These are phyloP conservation scores for Pulveroboletus sp. DNA, from an alignment of 768 basidiomycete species.

Conservation along the genomic window DNA sequence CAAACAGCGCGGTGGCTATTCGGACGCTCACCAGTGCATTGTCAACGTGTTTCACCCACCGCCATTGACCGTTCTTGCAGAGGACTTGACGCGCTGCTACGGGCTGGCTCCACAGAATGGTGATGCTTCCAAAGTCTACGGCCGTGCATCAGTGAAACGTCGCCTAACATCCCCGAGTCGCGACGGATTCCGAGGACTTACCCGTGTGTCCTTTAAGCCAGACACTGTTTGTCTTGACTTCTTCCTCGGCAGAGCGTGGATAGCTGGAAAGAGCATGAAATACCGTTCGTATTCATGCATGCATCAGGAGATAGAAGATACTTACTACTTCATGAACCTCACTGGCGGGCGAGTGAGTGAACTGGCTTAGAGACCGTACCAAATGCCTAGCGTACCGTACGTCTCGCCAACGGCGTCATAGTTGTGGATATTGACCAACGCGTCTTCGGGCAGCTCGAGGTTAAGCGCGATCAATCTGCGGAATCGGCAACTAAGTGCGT, in stretches of 20 bases:
- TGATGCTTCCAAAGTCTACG: slow-evolving; percentile 48
- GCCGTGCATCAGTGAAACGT: not conserved
- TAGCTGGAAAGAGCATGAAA: slow-evolving; percentile 32
- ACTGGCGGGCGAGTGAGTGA: slow-evolving; percentile 32
- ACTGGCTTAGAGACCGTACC: not conserved
- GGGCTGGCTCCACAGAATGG: slow-evolving; percentile 59
- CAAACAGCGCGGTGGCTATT: not conserved
- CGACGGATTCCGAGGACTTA: slow-evolving; percentile 11
- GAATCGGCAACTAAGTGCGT: not conserved
- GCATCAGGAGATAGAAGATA: not conserved
- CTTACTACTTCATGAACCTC: slow-evolving; percentile 65
- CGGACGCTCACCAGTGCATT: slow-evolving; percentile 44
- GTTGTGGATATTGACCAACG: slow-evolving; percentile 42
- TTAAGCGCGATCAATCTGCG: slow-evolving; percentile 46
- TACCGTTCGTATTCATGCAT: not conserved
- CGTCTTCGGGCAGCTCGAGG: slow-evolving; percentile 52
- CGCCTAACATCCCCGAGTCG: too few relatives aligned
- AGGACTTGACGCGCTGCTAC: slow-evolving; percentile 55
- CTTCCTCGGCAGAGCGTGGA: slow-evolving; percentile 47
- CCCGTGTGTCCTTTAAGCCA: slow-evolving; percentile 62
- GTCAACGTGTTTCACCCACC: slow-evolving; percentile 54
- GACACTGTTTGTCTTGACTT: slow-evolving; percentile 46
- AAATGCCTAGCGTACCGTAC: slow-evolving; percentile 29
- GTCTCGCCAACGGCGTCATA: slow-evolving; percentile 41
- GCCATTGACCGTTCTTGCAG: slow-evolving; percentile 47